These are phyloP conservation scores for Trichocomaceae sp. DNA, from an alignment of 2,329 filamentous ascomycete genomes.

Conservation along the genomic window DNA sequence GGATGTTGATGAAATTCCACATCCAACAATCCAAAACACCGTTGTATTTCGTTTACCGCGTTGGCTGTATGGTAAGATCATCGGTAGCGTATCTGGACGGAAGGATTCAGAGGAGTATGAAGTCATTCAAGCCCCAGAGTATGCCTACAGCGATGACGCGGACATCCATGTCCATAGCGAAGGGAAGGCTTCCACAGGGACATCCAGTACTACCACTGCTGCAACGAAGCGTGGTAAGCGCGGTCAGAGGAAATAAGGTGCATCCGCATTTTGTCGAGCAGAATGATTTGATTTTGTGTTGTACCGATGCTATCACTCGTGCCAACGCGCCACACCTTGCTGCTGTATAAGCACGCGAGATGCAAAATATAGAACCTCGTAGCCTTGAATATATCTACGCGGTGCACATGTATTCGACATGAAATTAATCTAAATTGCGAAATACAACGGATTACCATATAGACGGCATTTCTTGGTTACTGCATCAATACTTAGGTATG, in stretches of 20 bases:
- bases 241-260: slow-evolving; percentile 1
- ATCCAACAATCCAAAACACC: slow-evolving; percentile 74
- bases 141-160: not conserved
- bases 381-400: not conserved
- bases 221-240: slow-evolving; percentile 12
- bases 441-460: too few species aligned
- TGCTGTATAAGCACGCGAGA: too few species aligned
- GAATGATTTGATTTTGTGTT: not conserved
- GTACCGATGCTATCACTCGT: not conserved
- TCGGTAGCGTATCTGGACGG: slow-evolving; percentile 16
- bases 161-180: not conserved
- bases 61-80: slow-evolving; percentile 56
- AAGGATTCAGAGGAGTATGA: not conserved
- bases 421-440: too few species aligned
- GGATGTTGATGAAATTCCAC: slow-evolving; percentile 75
- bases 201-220: not conserved
- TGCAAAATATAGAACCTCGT: not conserved
- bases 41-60: slow-evolving; percentile 71
- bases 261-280: not conserved
- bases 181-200: not conserved
- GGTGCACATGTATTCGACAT: too few species aligned
- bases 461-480: too few species aligned
- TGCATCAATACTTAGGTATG: too few species aligned
- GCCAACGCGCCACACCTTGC: too few species aligned
- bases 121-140: slow-evolving; percentile 1